Evolutionary conservation across 306 rosid species (phyloP), one percentile per base, ranked within the genome.

Genomic region (Ziziphus jujuba): DNA sequence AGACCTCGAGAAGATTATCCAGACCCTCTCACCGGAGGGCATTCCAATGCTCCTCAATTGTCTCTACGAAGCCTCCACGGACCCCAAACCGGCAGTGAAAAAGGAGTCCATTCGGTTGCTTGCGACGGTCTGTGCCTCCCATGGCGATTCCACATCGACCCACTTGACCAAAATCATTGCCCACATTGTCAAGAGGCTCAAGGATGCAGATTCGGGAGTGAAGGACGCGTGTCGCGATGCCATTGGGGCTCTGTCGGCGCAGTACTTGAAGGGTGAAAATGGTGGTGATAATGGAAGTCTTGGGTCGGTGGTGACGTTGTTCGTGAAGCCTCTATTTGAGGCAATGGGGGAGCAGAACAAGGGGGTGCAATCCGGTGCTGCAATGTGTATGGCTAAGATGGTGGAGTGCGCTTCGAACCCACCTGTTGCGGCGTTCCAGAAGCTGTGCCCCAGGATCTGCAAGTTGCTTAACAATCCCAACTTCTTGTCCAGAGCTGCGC

Each of bases 291-390:
- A 75, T 59, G 80, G 76, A 2, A 77, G 85, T 35, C 62, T 67
- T 38, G 89, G 91, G 14, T 73, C 95, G 0, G 80, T 87, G 43
- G 97, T 89, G 71, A 92, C 83, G 3, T 53, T 95, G 82, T 95
- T 95, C 69, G 96, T 87, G 77, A 87, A 80, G 85, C 99, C 99
- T 9, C 52, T 95, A 78, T 88, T 88, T 64, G 99, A 95, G 82
- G 95, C 97, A 0, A 95, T 95, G 99, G 87, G 83, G 23, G 99
- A 95, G 75, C 97, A 90, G 84, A 88, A 80, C 79, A 95, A 90
- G 48, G 85, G 61, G 15, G 95, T 88, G 54, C 99, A 95, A 71
- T 83, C 88, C 12, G 97, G 96, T 52, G 99, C 99, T 0, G 97
- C 99, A 4, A 24, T 76, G 72, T 90, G 99, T 62, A 77, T 95